A percentile compares a stretch with the other conserved stretches of the same genome.
These are phyloP conservation scores for Mycena amicta DNA, from an alignment of 768 basidiomycete species.

Conservation along the genomic window DNA sequence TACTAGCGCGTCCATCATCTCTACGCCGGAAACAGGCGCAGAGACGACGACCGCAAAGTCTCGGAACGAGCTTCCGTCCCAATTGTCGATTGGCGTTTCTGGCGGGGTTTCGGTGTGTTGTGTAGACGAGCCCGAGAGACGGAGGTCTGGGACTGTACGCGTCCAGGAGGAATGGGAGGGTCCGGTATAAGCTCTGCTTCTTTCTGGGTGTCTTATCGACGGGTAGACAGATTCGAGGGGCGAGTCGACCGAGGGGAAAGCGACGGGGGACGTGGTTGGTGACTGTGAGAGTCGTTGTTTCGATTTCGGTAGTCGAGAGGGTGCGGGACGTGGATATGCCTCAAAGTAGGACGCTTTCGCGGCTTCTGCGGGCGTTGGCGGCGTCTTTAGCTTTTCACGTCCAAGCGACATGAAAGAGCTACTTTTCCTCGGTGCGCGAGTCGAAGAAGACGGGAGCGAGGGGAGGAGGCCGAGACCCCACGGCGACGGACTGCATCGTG, in stretches of 20 bases:
- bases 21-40: constrained; percentile 77
- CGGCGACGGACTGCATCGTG: constrained; percentile 8
- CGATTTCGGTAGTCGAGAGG: constrained; percentile 36
- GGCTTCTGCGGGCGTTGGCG: constrained; percentile 25
- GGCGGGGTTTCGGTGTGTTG: constrained; percentile 73
- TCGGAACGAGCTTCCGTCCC: constrained; percentile 43
- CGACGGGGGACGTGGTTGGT: constrained; percentile 33
- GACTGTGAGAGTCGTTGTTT: constrained; percentile 24
- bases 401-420: constrained; percentile 60
- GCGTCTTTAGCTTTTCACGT: constrained; percentile 48
- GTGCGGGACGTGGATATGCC: constrained; percentile 43
- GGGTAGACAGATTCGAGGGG: constrained; percentile 31
- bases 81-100: constrained; percentile 62
- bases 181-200: constrained; percentile 60
- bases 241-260: constrained; percentile 45
- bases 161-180: constrained; percentile 38
- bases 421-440: constrained; percentile 54
- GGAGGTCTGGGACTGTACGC: constrained; percentile 46
- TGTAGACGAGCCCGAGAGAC: constrained; percentile 71
- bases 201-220: constrained; percentile 33
- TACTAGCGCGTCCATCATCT: constrained; percentile 86
- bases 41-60: constrained; percentile 70
- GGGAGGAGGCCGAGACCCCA: constrained; percentile 14
- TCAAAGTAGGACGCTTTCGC: constrained; percentile 46
- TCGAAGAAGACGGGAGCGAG: constrained; percentile 44